These are phyloP conservation scores for Trichoderma reesei DNA, from an alignment of 495 filamentous ascomycete genomes.

Conservation along the genomic window DNA sequence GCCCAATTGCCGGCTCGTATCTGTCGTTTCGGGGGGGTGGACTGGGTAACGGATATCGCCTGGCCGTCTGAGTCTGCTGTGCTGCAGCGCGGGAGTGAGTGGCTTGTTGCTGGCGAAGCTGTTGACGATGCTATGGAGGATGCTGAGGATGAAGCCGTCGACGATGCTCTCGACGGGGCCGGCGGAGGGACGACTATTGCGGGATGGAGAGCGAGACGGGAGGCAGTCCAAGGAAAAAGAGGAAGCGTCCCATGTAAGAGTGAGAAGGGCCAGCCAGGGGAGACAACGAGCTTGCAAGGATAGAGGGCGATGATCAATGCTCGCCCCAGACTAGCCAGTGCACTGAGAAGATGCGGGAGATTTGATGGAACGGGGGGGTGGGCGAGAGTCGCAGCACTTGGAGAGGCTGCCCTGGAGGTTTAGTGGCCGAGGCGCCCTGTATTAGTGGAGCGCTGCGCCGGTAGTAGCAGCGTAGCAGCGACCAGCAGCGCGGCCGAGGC, in stretches of 20 bases:
- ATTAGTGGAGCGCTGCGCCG: not conserved
- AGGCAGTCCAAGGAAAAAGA: not conserved
- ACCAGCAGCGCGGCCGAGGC: not conserved
- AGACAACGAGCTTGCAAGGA: not conserved
- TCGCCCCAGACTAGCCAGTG: conserved; percentile 8
- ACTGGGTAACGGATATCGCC: no score
- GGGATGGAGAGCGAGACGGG: not conserved
- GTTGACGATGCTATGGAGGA: not conserved
- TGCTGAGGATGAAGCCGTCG: not conserved
- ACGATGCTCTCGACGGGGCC: not conserved
- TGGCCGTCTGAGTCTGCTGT: no score
- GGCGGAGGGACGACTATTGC: not conserved
- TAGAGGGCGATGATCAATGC: conserved; percentile 6
- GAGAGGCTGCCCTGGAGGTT: no score
- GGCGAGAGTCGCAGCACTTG: no score
- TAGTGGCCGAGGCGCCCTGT: conserved; percentile 5
- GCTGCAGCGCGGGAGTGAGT: no score
- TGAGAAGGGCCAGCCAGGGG: not conserved
- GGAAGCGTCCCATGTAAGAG: not conserved
- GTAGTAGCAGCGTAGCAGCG: not conserved
- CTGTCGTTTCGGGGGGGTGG: no score
- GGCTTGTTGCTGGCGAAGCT: no score
- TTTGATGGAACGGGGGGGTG: conserved; percentile 8
- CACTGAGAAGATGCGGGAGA: conserved; percentile 1
- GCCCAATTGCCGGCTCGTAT: not conserved